These are phyloP conservation scores for Talaromyces sp. DNA, from an alignment of 2,329 filamentous ascomycete species.

Conservation along the genomic window DNA sequence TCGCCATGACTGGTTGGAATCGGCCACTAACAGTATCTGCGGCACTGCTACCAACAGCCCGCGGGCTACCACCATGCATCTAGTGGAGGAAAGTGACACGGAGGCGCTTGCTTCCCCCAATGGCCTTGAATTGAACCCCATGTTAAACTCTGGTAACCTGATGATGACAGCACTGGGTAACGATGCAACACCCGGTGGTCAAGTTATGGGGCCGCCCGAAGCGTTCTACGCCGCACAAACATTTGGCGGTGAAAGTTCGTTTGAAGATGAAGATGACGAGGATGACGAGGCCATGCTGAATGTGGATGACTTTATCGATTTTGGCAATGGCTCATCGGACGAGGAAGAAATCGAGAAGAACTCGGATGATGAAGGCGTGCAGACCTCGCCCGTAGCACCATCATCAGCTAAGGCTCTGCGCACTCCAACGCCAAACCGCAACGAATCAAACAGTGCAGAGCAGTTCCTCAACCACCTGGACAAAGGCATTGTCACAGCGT, in stretches of 20 bases:
- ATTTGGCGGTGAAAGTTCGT: constrained; percentile 51
- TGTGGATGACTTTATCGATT: constrained; percentile 68
- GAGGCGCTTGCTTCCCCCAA: constrained; percentile 36
- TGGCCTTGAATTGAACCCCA: constrained; percentile 41
- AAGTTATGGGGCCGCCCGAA: constrained; percentile 66
- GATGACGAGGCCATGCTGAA: constrained; percentile 57
- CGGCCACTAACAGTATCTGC: constrained; percentile 34
- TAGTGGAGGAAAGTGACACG: constrained; percentile 40
- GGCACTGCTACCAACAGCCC: constrained; percentile 40
- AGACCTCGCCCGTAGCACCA: constrained; percentile 40
- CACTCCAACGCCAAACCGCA: constrained; percentile 32
- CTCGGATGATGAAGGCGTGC: constrained; percentile 35
- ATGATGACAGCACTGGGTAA: constrained; percentile 69
- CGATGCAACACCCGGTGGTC: constrained; percentile 46
- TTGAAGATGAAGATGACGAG: constrained; percentile 58
- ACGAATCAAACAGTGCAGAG: constrained; percentile 32
- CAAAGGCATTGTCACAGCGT: constrained; percentile 68
- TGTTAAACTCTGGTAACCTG: constrained; percentile 62
- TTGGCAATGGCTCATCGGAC: constrained; percentile 54
- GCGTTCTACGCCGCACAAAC: constrained; percentile 66
- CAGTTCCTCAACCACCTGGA: constrained; percentile 62
- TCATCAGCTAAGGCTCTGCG: constrained; percentile 31
- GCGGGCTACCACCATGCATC: constrained; percentile 31
- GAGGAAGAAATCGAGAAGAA: constrained; percentile 55
- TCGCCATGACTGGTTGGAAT: constrained; percentile 41